Conservation (phyloP, 176 grass and related monocot genomes). For the Musa beccarii region DNA sequence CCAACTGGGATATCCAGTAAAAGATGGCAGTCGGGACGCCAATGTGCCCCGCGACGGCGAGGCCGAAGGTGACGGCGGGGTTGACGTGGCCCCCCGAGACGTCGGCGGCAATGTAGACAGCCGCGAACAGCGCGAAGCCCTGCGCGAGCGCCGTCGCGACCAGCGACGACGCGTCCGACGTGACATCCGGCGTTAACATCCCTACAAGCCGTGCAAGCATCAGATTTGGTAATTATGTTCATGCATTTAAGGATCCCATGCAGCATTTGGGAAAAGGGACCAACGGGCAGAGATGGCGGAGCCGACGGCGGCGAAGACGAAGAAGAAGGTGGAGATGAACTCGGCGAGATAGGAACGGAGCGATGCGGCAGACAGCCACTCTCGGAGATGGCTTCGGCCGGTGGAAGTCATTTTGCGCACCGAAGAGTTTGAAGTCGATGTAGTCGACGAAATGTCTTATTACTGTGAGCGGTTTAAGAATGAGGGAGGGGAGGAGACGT, state of each 20-base stretch:
- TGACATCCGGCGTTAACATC: constrained; percentile 46
- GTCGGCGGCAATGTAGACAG: constrained; percentile 51
- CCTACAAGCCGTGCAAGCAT: constrained; percentile 20
- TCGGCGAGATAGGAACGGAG: constrained; percentile 73
- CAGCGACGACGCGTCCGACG: constrained; percentile 46
- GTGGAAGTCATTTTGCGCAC: constrained; percentile 39
- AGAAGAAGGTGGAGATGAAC: constrained; percentile 90
- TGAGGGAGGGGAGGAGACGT: not conserved
- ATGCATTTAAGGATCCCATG: too few species aligned
- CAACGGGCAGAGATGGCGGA: constrained; percentile 54
- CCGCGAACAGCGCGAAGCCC: constrained; percentile 54
- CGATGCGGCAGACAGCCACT: constrained; percentile 38
- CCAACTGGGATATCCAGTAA: constrained; percentile 70
- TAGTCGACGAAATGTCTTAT: too few species aligned
- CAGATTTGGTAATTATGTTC: too few species aligned
- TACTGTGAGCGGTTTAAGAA: too few species aligned
- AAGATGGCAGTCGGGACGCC: constrained; percentile 40
- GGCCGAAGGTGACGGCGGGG: constrained; percentile 79
- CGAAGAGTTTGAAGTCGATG: too few species aligned
- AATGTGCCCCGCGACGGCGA: constrained; percentile 54
- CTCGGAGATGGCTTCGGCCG: constrained; percentile 23
- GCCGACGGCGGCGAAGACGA: constrained; percentile 62
- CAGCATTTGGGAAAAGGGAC: too few species aligned
- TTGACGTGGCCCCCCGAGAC: constrained; percentile 83
- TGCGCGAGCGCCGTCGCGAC: constrained; percentile 49